phyloP scores from a whole-genome alignment of 371 early-diverging fungal genomes.

The Mucor sp. region DNA sequence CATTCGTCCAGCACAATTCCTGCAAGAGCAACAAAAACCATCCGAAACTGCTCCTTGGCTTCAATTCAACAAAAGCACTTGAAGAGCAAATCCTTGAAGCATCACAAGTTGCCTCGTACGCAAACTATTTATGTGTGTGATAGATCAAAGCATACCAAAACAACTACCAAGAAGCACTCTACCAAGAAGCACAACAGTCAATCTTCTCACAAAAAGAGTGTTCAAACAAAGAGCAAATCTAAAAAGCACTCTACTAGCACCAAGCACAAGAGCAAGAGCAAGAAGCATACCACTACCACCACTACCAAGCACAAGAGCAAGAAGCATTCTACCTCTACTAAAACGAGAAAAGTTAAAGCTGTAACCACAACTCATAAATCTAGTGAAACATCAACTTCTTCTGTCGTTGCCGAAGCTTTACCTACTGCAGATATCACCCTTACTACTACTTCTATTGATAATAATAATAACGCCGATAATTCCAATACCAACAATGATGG shows the following conservation, averaged over 20 bases:
- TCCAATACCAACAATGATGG: not conserved
- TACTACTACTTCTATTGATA: not conserved
- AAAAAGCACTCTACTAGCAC: not conserved
- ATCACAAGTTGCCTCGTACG: not conserved
- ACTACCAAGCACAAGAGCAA: not conserved
- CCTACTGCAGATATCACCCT: not conserved
- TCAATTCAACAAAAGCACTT: not conserved
- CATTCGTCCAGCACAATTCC: not conserved
- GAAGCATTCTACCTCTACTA: not conserved
- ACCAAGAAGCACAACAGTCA: not conserved
- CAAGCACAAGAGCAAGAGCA: constrained; percentile 6
- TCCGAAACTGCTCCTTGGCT: constrained; percentile 13
- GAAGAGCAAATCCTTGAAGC: not conserved
- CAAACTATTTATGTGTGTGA: constrained; percentile 14
- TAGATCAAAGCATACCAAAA: constrained; percentile 10
- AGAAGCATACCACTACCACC: not conserved
- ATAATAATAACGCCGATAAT: not conserved
- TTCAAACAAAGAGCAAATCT: not conserved
- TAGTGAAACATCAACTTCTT: not conserved
- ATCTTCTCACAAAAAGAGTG: not conserved
- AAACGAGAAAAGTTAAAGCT: not conserved
- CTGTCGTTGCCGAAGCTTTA: not conserved
- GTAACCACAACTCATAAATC: constrained; percentile 6
- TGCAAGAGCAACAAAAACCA: constrained; percentile 4
- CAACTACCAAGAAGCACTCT: constrained; percentile 1